Evolutionary conservation across 2,329 filamentous ascomycete genomes (phyloP).

Genomic region (Didymella sp.): DNA sequence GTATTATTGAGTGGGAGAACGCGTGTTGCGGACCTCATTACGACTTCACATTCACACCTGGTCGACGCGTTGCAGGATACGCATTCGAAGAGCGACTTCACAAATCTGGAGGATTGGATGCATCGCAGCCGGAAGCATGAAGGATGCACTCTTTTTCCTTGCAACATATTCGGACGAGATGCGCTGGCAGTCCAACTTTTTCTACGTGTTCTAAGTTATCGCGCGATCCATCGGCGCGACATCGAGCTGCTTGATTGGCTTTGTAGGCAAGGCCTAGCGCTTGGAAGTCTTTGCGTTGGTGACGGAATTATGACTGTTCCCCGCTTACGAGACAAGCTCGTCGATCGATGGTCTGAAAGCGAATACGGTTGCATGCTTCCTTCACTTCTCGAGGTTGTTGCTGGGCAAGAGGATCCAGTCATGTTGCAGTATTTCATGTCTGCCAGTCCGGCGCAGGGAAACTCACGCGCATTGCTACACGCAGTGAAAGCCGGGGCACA

Average conservation of each 20-base stretch:
- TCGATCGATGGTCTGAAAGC: too few relatives aligned
- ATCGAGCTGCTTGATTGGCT: not conserved
- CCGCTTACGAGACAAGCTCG: too few relatives aligned
- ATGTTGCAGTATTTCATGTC: not conserved
- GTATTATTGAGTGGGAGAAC: not conserved
- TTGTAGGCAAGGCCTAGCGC: not conserved
- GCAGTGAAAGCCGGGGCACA: not conserved
- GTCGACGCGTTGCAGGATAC: too few relatives aligned
- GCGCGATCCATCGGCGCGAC: slow-evolving; percentile 2
- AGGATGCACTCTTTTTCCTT: not conserved
- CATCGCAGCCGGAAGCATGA: not conserved
- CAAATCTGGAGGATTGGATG: not conserved
- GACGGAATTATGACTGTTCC: not conserved
- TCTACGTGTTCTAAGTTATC: slow-evolving; percentile 1
- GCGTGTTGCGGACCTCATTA: too few relatives aligned
- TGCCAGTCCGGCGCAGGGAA: not conserved
- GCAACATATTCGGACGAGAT: not conserved
- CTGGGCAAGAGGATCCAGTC: not conserved
- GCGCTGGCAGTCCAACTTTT: not conserved
- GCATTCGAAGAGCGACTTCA: too few relatives aligned
- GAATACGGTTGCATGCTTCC: not conserved
- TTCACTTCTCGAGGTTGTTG: not conserved
- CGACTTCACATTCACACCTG: too few relatives aligned
- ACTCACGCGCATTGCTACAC: not conserved
- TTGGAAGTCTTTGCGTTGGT: not conserved